Evolutionary conservation across 1,284 basidiomycete genomes (phyloP).

Genomic region (Tilletiopsis washingtonensis): DNA sequence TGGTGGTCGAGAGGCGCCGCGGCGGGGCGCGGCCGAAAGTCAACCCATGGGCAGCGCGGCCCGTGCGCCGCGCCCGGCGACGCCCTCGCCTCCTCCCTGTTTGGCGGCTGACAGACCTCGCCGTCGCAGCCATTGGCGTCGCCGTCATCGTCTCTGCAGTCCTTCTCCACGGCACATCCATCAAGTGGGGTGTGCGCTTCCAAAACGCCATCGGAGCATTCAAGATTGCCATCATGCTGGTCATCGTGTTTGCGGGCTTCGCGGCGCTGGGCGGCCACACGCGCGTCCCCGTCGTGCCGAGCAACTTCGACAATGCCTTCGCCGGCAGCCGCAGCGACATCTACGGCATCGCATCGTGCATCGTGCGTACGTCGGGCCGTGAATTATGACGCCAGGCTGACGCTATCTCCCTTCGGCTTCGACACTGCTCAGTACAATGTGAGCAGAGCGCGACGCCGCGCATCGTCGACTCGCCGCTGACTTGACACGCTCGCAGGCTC

Average conservation of each 20-base stretch:
- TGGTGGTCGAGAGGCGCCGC: too few relatives aligned
- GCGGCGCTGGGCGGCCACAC: conserved; percentile 54
- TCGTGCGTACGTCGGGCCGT: too few relatives aligned
- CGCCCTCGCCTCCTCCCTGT: too few relatives aligned
- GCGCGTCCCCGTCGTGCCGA: conserved; percentile 49
- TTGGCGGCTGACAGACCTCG: too few relatives aligned
- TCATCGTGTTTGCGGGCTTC: conserved; percentile 57
- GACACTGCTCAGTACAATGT: conserved; percentile 35
- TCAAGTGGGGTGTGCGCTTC: conserved; percentile 58
- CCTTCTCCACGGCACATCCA: conserved; percentile 56
- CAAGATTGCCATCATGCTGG: conserved; percentile 58
- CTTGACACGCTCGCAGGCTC: too few relatives aligned
- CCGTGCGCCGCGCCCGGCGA: too few relatives aligned
- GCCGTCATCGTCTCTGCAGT: conserved; percentile 50
- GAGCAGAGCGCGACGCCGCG: too few relatives aligned
- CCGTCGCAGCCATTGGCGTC: conserved; percentile 59
- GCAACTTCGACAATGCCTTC: conserved; percentile 55
- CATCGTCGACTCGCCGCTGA: too few relatives aligned
- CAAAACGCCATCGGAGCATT: conserved; percentile 62
- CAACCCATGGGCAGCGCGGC: too few relatives aligned
- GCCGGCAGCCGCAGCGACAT: conserved; percentile 52
- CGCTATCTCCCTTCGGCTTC: too few relatives aligned
- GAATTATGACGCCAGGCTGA: too few relatives aligned
- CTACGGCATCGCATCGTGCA: conserved; percentile 26
- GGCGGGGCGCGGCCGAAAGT: too few relatives aligned